Evolutionary conservation across 768 basidiomycete genomes (phyloP).

Genomic region (Podaxis carcinomalis): DNA sequence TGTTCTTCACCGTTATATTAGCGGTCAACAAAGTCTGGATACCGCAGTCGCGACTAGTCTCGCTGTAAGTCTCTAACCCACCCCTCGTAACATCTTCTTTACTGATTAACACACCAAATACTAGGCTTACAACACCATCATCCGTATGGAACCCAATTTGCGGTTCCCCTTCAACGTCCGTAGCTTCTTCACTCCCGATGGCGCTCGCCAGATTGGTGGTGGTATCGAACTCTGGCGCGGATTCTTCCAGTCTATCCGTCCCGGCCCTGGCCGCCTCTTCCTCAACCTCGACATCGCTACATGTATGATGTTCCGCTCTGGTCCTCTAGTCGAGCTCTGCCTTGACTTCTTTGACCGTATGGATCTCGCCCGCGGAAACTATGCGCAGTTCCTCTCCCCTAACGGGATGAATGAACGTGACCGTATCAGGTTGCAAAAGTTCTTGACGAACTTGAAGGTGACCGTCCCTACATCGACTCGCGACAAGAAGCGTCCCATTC

Average conservation of each 20-base stretch:
- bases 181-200: slow-evolving; percentile 60
- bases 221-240: slow-evolving; percentile 77
- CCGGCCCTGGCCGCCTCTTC: slow-evolving; percentile 56
- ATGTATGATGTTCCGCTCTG: slow-evolving; percentile 69
- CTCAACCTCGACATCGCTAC: slow-evolving; percentile 79
- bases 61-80: slow-evolving; percentile 35
- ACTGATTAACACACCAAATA: neutral
- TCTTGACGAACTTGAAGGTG: slow-evolving; percentile 32
- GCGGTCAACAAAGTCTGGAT: slow-evolving; percentile 57
- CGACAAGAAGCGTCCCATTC: slow-evolving; percentile 43
- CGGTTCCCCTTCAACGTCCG: slow-evolving; percentile 69
- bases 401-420: slow-evolving; percentile 45
- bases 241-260: slow-evolving; percentile 77
- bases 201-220: slow-evolving; percentile 48
- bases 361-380: slow-evolving; percentile 10
- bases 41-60: slow-evolving; percentile 53
- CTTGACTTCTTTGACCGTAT: slow-evolving; percentile 41
- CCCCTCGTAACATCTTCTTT: neutral
- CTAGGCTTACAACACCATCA: slow-evolving; percentile 69
- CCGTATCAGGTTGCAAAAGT: slow-evolving; percentile 34
- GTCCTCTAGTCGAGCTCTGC: slow-evolving; percentile 54
- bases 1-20: slow-evolving; percentile 52
- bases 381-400: slow-evolving; percentile 31
- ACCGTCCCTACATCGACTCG: slow-evolving; percentile 21
- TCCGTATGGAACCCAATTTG: slow-evolving; percentile 70